These are phyloP conservation scores for Vanrija humicola DNA, from an alignment of 1,284 basidiomycete species.

Conservation along the genomic window DNA sequence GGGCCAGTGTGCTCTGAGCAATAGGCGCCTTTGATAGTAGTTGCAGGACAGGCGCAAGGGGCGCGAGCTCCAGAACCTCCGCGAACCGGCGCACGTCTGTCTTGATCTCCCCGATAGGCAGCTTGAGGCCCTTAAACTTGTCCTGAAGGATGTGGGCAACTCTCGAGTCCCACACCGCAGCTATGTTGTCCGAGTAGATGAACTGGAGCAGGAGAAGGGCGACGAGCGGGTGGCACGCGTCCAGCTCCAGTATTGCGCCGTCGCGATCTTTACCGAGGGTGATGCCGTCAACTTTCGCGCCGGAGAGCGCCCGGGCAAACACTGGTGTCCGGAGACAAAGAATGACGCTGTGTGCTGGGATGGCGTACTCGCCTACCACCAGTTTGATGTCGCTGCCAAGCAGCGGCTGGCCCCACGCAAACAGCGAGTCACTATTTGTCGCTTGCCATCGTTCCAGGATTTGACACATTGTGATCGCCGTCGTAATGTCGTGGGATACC, in stretches of 20 bases:
- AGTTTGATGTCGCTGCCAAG: conserved; percentile 42
- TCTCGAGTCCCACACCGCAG: conserved; percentile 80
- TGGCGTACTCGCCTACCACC: conserved; percentile 32
- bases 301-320: conserved; percentile 21
- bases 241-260: conserved; percentile 7
- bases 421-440: conserved; percentile 35
- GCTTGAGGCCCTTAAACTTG: conserved; percentile 50
- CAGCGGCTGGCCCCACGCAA: conserved; percentile 41
- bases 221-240: conserved; percentile 53
- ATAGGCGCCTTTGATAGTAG: conserved; percentile 40
- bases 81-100: conserved; percentile 60
- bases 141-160: conserved; percentile 56
- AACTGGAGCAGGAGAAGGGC: conserved; percentile 77
- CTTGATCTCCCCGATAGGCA: conserved; percentile 57
- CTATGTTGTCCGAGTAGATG: conserved; percentile 78
- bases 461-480: conserved; percentile 42
- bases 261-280: neutral
- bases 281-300: conserved; percentile 13
- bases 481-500: conserved; percentile 41
- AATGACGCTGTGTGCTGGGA: conserved; percentile 43
- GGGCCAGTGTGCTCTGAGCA: conserved; percentile 28
- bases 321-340: conserved; percentile 33
- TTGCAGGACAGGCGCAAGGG: conserved; percentile 36
- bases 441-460: conserved; percentile 40
- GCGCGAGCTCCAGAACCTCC: conserved; percentile 53